Conservation (phyloP, 169 alveolate genomes). For the Besnoitia besnoiti region DNA sequence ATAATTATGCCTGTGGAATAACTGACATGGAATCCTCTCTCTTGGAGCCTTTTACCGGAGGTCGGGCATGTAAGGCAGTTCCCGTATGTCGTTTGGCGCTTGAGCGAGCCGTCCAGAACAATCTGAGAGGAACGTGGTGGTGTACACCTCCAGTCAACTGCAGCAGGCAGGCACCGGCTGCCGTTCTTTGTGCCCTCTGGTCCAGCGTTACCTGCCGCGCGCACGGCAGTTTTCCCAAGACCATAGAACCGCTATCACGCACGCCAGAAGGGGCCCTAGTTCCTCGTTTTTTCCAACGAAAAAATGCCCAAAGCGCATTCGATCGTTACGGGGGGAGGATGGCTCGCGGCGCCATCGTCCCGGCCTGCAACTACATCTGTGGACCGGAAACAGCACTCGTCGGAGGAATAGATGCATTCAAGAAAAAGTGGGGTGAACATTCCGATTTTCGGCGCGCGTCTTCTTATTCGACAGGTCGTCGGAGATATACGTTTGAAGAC, state of each 20-base stretch:
- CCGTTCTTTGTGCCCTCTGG: neutral
- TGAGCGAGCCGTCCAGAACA: no score
- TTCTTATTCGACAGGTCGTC: neutral
- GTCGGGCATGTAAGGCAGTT: neutral
- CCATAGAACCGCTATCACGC: neutral
- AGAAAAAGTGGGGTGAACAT: neutral
- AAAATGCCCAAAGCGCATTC: neutral
- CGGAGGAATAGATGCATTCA: neutral
- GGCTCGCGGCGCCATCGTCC: neutral
- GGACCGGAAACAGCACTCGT: neutral
- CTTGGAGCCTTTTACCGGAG: neutral
- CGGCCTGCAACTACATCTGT: neutral
- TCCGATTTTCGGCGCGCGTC: neutral
- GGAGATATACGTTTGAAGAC: neutral
- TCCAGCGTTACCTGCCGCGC: neutral
- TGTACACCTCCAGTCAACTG: neutral
- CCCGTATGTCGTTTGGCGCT: neutral
- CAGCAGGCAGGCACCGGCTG: neutral
- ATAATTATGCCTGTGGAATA: no score
- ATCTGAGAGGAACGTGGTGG: neutral
- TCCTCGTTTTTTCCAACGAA: neutral
- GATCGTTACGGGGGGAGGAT: neutral
- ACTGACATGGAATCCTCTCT: neutral
- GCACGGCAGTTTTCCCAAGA: neutral
- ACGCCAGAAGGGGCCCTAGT: neutral